Base-by-base conservation (phyloP, 176 grass and related monocot genomes). In the Neostapfia colusana region DNA sequence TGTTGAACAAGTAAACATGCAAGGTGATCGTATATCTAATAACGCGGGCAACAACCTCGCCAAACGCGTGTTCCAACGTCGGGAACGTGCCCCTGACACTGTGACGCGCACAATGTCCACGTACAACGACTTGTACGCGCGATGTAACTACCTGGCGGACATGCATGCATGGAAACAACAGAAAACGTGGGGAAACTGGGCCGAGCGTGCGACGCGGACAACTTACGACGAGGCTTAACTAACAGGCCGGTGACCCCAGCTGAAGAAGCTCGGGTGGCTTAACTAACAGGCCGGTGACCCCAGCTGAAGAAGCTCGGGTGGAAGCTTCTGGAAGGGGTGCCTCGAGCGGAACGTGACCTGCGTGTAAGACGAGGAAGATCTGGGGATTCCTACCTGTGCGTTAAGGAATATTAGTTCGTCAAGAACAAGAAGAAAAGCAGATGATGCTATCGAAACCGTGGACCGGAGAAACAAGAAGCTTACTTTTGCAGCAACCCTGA, bases 301-400 rank as follows among this genome's bases (percentile, higher is more conserved):
- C 11, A 71, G 70, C 12, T 67, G 68, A 26, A 76, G 73, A 42
- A 79, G 80, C 75, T 79, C 57, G 2, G 42, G 36, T 6, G 23
- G 65, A 21, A 81, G 57, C 39, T 79, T 86, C 18, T 70, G 69
- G 55, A 83, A 67, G 11, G 44, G 61, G 63, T 82, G 75, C 68
- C 85, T 83, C 21, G 76, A 71, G 77, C 74, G 40, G 64, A 78
- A 49, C 73, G 15, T 66, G 54, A 80, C 76, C 79, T 93, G 90
- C 44, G 77, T 79, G 82, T 69, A 78, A 3, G 72, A 45, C 66
- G 63, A 55, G 14, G 85, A 65, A 59, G 65, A 76, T 78, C 65
- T 87, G 41, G 77, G 61, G 4, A 85, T 35, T 72, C 68, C 78
- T 62, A 82, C 25, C 71, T 89, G 82, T 46, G 34, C 20, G 36